Base-by-base conservation (phyloP, 2,329 filamentous ascomycete species). In the Ilyonectria sp. region DNA sequence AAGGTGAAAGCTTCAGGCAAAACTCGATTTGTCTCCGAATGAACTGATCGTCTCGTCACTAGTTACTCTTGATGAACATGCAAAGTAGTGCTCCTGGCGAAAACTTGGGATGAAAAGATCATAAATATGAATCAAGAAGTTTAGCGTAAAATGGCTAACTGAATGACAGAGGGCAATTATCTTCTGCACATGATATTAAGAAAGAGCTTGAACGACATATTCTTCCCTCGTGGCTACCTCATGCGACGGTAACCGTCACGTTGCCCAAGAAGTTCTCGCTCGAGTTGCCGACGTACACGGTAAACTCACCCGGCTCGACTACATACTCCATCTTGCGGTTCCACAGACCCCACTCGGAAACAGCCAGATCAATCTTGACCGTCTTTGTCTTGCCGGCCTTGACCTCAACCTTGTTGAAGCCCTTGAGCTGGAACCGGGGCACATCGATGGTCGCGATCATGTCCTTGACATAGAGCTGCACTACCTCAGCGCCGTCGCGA, bases 251-350 rank as follows among this genome's bases (percentile, higher is more conserved):
- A 52, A 91, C 84, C 2, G 86, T 91, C 37, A 84, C 83, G 74
- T 88, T 90, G 0, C 82, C 82, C 69, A 85, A 85, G 62, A 91
- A 75, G 77, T 90, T 86, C 61, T 81, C 81, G 71, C 89, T 91
- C 26, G 86, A 87, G 60, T 82, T 85, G n/a, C 91, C 92, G 17
- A 91, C 86, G 61, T 86, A 82, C 10, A 93, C 82, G 6, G 85
- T 79, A 77, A 94, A 94, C 46, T 90, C 86, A 1, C 92, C 92
- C 3, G 87, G 87, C 84, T 94, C 92, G 43, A 94, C 91, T 26
- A 93, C 90, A 78, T 94, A 94, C 77, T 91, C 81, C 90, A 93
- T 92, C 68, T 85, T 84, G 0, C 84, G 87, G 76, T 90, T 81
- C 52, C 89, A 90, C 1, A 90, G 82, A 10, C 86, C 86, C 69